phyloP scores from a whole-genome alignment of 345 rosid genomes.

The Eucalyptus melliodora region DNA sequence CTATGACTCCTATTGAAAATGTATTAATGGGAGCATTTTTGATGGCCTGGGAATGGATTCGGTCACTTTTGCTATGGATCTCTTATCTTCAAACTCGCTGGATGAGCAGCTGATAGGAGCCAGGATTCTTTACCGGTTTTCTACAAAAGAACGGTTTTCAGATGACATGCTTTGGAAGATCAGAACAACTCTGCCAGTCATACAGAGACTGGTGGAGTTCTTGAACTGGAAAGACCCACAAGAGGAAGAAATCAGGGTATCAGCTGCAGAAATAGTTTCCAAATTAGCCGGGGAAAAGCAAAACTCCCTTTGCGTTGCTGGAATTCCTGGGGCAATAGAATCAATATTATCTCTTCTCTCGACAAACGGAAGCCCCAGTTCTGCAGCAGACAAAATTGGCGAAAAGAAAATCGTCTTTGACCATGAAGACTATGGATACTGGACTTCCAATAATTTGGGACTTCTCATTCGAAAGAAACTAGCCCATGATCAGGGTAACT shows the following conservation, averaged over 20 bases:
- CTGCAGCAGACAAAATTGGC: conserved; percentile 40
- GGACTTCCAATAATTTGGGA: conserved; percentile 62
- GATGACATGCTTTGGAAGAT: conserved; percentile 69
- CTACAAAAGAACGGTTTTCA: conserved; percentile 21
- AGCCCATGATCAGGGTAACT: conserved; percentile 67
- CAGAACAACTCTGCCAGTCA: conserved; percentile 38
- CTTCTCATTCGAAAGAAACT: conserved; percentile 62
- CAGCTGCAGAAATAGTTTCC: conserved; percentile 61
- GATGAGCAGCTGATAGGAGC: conserved; percentile 77
- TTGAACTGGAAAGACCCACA: conserved; percentile 70
- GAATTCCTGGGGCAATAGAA: conserved; percentile 73
- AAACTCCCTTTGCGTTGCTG: conserved; percentile 49
- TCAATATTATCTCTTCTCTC: conserved; percentile 69
- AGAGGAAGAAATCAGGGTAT: conserved; percentile 63
- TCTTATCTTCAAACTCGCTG: conserved; percentile 41
- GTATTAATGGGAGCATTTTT: conserved; percentile 67
- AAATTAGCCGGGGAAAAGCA: conserved; percentile 44
- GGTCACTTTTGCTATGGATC: conserved; percentile 52
- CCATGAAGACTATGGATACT: conserved; percentile 31
- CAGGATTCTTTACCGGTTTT: conserved; percentile 43
- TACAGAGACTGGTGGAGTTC: conserved; percentile 70
- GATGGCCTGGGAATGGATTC: conserved; percentile 72
- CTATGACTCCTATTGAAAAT: conserved; percentile 70
- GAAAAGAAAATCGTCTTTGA: conserved; percentile 33
- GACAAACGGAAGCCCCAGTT: conserved; percentile 19